Evolutionary conservation across 202 grass and related monocot genomes (phyloP).

Genomic region (Carex arenaria): DNA sequence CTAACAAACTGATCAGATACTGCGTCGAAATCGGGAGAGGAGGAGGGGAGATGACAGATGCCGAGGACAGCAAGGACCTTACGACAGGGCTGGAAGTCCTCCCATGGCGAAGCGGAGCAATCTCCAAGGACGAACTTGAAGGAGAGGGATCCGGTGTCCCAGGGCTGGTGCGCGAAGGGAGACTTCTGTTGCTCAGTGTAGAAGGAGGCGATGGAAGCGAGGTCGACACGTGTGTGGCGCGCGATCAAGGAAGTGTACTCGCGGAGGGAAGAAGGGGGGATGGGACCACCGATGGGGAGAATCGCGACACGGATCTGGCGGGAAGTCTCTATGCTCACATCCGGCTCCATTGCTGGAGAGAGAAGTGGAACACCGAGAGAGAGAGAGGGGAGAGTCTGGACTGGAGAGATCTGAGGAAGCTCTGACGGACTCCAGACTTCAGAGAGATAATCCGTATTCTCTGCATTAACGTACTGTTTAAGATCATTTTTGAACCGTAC

Average conservation of each 20-base stretch:
- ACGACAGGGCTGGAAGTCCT: conserved; percentile 96
- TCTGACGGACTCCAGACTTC: neutral
- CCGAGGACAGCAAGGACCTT: conserved; percentile 93
- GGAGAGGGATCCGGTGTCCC: conserved; percentile 70
- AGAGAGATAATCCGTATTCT: too few species aligned
- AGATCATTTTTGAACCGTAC: too few species aligned
- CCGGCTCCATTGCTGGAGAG: conserved; percentile 62
- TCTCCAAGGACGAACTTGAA: conserved; percentile 89
- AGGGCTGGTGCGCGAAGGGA: conserved; percentile 82
- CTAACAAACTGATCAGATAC: conserved; percentile 60
- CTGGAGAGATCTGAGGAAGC: neutral
- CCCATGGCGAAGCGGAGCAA: conserved; percentile 81
- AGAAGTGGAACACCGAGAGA: neutral
- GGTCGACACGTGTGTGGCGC: conserved; percentile 59
- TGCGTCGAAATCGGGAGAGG: conserved; percentile 54
- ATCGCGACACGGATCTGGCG: conserved; percentile 83
- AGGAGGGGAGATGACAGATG: conserved; percentile 69
- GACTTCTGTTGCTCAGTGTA: conserved; percentile 99
- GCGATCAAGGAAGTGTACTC: conserved; percentile 71
- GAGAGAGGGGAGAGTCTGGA: neutral
- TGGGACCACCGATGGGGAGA: conserved; percentile 74
- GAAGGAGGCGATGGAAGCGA: conserved; percentile 74
- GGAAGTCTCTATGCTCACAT: conserved; percentile 88
- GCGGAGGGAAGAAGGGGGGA: conserved; percentile 64
- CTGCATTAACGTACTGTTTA: too few species aligned